Evolutionary conservation across 2,329 filamentous ascomycete species (phyloP), one percentile per base, ranked within the genome.

Genomic region (Claviceps paspali): DNA sequence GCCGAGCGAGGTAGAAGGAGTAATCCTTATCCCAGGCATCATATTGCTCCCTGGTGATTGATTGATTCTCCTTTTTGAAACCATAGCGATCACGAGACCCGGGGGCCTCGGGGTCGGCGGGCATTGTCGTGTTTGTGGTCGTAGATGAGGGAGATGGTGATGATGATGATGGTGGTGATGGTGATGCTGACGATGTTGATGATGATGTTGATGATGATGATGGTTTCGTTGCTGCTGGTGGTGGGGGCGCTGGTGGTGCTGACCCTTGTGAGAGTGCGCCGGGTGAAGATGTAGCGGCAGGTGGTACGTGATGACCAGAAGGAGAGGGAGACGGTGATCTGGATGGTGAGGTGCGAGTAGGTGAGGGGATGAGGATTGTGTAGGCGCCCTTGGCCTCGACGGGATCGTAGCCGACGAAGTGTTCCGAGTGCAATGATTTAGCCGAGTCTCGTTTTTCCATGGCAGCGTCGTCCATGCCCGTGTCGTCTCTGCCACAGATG

Each of bases 61-160:
- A 79, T 46, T 87, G 79, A 29, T 78, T 88, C 27, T 75, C 72
- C 55, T 95, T 96, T 46, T 85, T 83, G 63, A 96, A 96, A 3
- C 88, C 88, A 51, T 95, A 94, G 12, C 83, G 73, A 55, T 95
- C 87, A 38, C 86, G 76, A 14, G 57, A 53, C 11, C 56, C 56
- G 5, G 68, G 63, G 18, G 70, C 68, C 41, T 73, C 64, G 3
- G 63, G 55, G 11, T 64, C 59, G 1, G 9, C 26, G 7, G 24
- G 21, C 21, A 8, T 22, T 14, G 14, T 29, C n/a, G 2, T 29
- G n/a, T n/a, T 14, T 14, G 27, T 15, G n/a, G 27, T 8, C 6
- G 27, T 29, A 5, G 27, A 4, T 2, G 21, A 8, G 21, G 21
- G 5, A 5, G 21, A 22, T 22, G 21, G 5, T 22, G 21, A 5